Base-by-base conservation (phyloP, 805 yeast species). In the Saturnispora dispora region DNA sequence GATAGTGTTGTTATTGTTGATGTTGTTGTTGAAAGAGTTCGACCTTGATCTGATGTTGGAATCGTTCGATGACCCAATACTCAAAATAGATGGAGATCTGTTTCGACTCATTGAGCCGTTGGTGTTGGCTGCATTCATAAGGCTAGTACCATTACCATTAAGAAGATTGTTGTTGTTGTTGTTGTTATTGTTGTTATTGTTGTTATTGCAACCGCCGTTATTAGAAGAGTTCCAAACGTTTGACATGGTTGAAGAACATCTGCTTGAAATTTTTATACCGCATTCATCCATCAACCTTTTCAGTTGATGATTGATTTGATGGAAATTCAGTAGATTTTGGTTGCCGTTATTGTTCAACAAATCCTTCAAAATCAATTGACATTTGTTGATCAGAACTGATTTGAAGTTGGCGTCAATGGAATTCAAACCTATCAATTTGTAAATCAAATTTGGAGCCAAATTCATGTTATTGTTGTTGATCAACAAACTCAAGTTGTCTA, bases 261-360 rank as follows among this genome's bases (percentile, higher is more conserved):
- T 28, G 17, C 18, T 45, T 37, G 41, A 37, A 3, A 54, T 54
- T 45, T 65, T 68, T 48, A 90, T 70, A 3, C 97, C 97, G 55
- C 89, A 91, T 66, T 91, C 98, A 58, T 91, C 98, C 76, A 90
- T 78, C 52, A 93, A 72, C 57, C 95, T 81, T 62, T 87, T 86
- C 67, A 88, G 87, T 35, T 85, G 86, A 46, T 83, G 84, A 45
- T 80, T 68, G 50, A 88, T 69, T 5, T 82, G 78, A 46, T 74
- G 71, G 52, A 87, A 37, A 11, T 37, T 37, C 9, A 18, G 22
- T 18, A 37, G 22, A 18, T 11, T 37, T 5, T 17, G 33, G 11
- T 17, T 37, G 39, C 18, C 15, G 76, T 23, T 85, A 81, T 63
- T 81, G 84, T 78, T 66, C 5, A 86, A 76, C 7, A 54, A 22